Evolutionary conservation across 1,284 basidiomycete genomes (phyloP).

Genomic region (Inonotus obliquus): DNA sequence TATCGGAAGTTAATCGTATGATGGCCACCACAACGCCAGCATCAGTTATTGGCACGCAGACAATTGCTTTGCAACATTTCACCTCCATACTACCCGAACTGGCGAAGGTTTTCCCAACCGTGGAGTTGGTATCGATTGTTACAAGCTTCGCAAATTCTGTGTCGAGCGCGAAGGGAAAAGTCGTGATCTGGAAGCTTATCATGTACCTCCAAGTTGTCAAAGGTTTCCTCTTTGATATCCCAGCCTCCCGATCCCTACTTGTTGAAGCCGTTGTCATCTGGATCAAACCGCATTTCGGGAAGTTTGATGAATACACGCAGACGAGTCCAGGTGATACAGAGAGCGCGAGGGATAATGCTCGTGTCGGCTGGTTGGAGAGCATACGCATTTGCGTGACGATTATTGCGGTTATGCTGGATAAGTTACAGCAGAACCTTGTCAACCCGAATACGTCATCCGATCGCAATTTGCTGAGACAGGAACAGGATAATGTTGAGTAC

Average conservation of each 20-base stretch:
- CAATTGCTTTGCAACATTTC: conserved; percentile 90
- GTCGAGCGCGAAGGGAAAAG: conserved; percentile 75
- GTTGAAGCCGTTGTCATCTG: conserved; percentile 88
- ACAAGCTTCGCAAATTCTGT: conserved; percentile 88
- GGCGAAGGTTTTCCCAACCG: conserved; percentile 70
- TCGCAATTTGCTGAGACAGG: conserved; percentile 61
- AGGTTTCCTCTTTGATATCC: conserved; percentile 82
- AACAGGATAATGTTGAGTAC: conserved; percentile 93
- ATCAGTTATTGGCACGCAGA: conserved; percentile 93
- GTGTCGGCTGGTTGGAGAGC: conserved; percentile 89
- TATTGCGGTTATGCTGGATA: conserved; percentile 88
- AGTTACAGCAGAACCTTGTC: conserved; percentile 78
- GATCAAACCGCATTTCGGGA: conserved; percentile 95
- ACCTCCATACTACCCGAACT: conserved; percentile 89
- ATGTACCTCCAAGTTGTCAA: conserved; percentile 91
- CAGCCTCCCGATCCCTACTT: conserved; percentile 73
- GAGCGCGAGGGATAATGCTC: conserved; percentile 60
- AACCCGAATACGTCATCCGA: conserved; percentile 62
- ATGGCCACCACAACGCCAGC: conserved; percentile 79
- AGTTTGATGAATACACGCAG: conserved; percentile 77
- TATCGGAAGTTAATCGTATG: conserved; percentile 81
- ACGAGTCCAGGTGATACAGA: conserved; percentile 62
- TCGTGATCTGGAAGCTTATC: conserved; percentile 90
- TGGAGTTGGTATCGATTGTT: conserved; percentile 82
- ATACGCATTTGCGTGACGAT: conserved; percentile 82